Conservation (phyloP, 352 stramenopile species). For the Phytophthora boehmeriae region DNA sequence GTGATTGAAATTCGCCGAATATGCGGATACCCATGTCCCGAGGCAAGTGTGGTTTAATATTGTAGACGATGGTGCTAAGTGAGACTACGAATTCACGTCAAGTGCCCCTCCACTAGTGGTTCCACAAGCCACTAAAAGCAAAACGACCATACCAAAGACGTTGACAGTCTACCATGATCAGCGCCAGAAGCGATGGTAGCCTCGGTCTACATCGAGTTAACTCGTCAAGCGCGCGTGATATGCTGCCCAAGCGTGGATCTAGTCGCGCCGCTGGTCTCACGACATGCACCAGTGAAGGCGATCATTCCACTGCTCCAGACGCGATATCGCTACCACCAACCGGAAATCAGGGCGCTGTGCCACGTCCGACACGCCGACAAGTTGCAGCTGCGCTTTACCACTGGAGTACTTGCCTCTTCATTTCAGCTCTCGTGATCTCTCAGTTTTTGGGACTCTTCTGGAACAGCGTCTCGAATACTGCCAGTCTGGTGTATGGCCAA, state of each 20-base stretch:
- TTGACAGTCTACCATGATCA: background rate
- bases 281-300: background rate
- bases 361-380: constrained; percentile 18
- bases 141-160: background rate
- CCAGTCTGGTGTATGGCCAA: constrained; percentile 17
- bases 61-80: no score
- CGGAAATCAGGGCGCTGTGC: background rate
- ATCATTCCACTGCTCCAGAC: constrained; percentile 1
- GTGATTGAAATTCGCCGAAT: constrained; percentile 29
- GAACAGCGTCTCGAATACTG: constrained; percentile 15
- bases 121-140: constrained; percentile 8
- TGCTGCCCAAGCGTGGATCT: constrained; percentile 17
- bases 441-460: constrained; percentile 41
- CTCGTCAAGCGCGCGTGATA: constrained; percentile 3
- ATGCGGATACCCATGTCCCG: constrained; percentile 39
- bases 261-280: constrained; percentile 22
- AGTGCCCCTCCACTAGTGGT: no score
- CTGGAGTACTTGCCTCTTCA: constrained; percentile 38
- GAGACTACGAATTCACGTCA: no score
- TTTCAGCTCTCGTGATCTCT: constrained; percentile 27
- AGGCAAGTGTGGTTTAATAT: constrained; percentile 8
- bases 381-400: constrained; percentile 27
- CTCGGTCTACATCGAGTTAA: constrained; percentile 28
- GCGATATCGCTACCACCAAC: background rate
- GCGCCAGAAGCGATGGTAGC: constrained; percentile 5